These are phyloP conservation scores for Didymella segeticola DNA, from an alignment of 2,329 filamentous ascomycete genomes.

Conservation along the genomic window DNA sequence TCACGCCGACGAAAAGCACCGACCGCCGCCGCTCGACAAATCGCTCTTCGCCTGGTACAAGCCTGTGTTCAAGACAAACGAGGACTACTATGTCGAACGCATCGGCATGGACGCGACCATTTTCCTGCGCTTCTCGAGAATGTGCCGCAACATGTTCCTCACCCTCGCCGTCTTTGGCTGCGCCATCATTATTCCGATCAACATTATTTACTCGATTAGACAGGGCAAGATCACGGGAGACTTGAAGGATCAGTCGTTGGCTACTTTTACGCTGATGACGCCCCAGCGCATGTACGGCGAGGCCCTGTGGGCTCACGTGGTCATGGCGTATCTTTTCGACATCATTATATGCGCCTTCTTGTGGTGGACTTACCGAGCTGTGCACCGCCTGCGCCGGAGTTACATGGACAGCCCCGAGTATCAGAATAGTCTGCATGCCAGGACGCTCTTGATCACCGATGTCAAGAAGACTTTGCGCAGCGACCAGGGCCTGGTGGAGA, in stretches of 20 bases:
- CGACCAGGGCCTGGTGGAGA: slow-evolving; percentile 84
- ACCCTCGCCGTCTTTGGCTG: slow-evolving; percentile 75
- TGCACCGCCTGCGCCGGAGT: slow-evolving; percentile 72
- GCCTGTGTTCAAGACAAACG: slow-evolving; percentile 78
- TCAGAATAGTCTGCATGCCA: slow-evolving; percentile 82
- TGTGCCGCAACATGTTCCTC: slow-evolving; percentile 91
- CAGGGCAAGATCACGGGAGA: slow-evolving; percentile 19
- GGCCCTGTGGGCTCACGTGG: slow-evolving; percentile 66
- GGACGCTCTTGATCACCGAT: slow-evolving; percentile 75
- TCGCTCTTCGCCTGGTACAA: slow-evolving; percentile 87
- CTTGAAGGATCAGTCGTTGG: slow-evolving; percentile 11
- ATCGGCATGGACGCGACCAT: slow-evolving; percentile 90
- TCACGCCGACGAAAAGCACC: slow-evolving; percentile 87
- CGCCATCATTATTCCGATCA: slow-evolving; percentile 80
- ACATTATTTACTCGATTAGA: slow-evolving; percentile 56
- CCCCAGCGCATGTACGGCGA: slow-evolving; percentile 58
- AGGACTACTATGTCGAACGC: slow-evolving; percentile 77
- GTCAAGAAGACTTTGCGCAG: slow-evolving; percentile 77
- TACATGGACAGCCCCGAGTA: slow-evolving; percentile 91
- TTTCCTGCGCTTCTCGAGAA: slow-evolving; percentile 85
- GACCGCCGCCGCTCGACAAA: slow-evolving; percentile 84
- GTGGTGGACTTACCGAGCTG: slow-evolving; percentile 86
- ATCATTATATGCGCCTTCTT: slow-evolving; percentile 79
- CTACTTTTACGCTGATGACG: slow-evolving; percentile 38
- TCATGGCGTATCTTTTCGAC: slow-evolving; percentile 70